Percentiles rank a stretch among this genome's conserved stretches.
These are phyloP conservation scores for Fusarium foetens DNA, from an alignment of 2,329 filamentous ascomycete species.

Conservation along the genomic window DNA sequence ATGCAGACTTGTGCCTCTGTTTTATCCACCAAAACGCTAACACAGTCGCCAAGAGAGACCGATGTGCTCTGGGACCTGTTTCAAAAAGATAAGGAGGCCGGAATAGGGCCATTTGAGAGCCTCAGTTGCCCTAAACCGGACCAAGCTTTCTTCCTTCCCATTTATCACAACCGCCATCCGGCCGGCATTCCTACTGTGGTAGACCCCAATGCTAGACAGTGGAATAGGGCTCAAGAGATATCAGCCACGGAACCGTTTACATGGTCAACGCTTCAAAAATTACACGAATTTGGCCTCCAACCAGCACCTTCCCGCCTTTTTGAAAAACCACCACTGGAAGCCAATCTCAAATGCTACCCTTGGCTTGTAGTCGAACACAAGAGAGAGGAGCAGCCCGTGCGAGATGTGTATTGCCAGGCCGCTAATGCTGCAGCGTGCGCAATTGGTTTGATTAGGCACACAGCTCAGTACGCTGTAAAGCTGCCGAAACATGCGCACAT, in stretches of 20 bases:
- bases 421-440: conserved; percentile 34
- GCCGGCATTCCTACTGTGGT: neutral
- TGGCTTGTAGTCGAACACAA: conserved; percentile 40
- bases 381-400: neutral
- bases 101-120: neutral
- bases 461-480: conserved; percentile 20
- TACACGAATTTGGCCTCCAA: conserved; percentile 6
- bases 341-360: conserved; percentile 31
- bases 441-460: conserved; percentile 6
- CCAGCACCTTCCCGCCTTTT: conserved; percentile 15
- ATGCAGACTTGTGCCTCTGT: neutral
- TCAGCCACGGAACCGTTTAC: conserved; percentile 19
- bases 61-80: neutral
- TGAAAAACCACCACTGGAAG: neutral
- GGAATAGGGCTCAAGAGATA: neutral
- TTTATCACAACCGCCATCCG: neutral
- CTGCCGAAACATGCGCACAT: conserved; percentile 19
- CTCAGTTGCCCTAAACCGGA: conserved; percentile 21
- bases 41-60: neutral
- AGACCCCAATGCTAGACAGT: neutral
- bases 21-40: neutral
- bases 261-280: conserved; percentile 12
- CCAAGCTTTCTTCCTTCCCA: conserved; percentile 33
- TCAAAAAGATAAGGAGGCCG: neutral
- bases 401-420: conserved; percentile 22